phyloP scores from a whole-genome alignment of 2,329 filamentous ascomycete species.

The Alternaria tenuissima region DNA sequence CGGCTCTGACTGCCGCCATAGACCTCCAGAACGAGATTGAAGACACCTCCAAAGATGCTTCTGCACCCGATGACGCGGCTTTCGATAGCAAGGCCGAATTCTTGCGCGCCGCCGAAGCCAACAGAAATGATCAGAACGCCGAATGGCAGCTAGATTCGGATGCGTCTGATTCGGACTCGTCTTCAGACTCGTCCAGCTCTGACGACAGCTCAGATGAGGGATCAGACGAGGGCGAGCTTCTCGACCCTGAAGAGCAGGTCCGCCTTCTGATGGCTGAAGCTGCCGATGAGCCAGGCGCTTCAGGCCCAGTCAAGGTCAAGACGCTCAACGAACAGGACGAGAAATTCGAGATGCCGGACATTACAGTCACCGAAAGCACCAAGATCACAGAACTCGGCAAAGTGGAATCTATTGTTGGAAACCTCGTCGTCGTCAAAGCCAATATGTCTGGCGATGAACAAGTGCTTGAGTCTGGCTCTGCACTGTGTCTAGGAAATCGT shows the following conservation, averaged over 20 bases:
- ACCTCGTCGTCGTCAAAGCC: conserved; percentile 79
- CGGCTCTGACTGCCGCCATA: conserved; percentile 24
- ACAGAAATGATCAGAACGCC: conserved; percentile 63
- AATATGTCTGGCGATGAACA: conserved; percentile 81
- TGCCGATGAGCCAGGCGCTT: conserved; percentile 79
- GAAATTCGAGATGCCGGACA: conserved; percentile 70
- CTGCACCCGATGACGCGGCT: conserved; percentile 3
- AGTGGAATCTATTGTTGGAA: conserved; percentile 80
- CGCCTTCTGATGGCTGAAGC: conserved; percentile 86
- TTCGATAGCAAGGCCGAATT: conserved; percentile 52
- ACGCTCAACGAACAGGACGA: conserved; percentile 81
- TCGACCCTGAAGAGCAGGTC: conserved; percentile 83
- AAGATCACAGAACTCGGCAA: conserved; percentile 77
- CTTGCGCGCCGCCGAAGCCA: conserved; percentile 54
- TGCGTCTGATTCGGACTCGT: conserved; percentile 65
- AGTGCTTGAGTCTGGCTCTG: conserved; percentile 83
- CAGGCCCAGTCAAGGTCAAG: conserved; percentile 67
- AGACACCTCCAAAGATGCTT: conserved; percentile 4
- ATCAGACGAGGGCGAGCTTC: conserved; percentile 68
- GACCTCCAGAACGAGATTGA: conserved; percentile 20
- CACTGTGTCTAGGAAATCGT: conserved; percentile 80
- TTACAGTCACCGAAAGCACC: conserved; percentile 80
- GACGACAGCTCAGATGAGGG: conserved; percentile 64
- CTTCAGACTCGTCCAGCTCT: conserved; percentile 56
- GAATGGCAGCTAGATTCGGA: conserved; percentile 81